Evolutionary conservation across 116 monocot species (phyloP).

Genomic region (Zostera marina): DNA sequence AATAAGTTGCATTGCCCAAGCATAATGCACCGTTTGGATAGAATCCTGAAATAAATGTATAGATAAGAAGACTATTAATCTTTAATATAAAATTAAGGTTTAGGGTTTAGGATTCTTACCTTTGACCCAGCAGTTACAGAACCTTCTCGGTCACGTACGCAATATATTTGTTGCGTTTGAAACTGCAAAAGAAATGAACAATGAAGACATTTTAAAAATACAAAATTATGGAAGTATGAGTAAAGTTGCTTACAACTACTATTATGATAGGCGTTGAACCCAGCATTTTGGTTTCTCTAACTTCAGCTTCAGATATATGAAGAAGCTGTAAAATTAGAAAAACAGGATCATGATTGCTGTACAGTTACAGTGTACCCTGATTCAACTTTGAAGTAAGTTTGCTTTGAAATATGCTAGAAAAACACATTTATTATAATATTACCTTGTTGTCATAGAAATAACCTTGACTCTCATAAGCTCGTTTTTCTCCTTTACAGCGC

Average conservation of each 20-base stretch:
- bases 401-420: not conserved
- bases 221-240: not conserved
- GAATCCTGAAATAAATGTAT: slow-evolving; percentile 36
- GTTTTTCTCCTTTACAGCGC: slow-evolving; percentile 71
- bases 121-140: slow-evolving; percentile 62
- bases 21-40: slow-evolving; percentile 71
- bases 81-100: not conserved
- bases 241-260: slow-evolving; percentile 39
- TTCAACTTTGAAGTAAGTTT: no score
- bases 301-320: slow-evolving; percentile 87
- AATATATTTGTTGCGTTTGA: slow-evolving; percentile 95
- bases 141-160: slow-evolving; percentile 68
- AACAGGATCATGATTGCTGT: not conserved
- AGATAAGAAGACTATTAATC: not conserved
- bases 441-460: slow-evolving; percentile 90
- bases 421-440: slow-evolving; percentile 1
- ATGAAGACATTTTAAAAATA: not conserved
- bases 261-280: slow-evolving; percentile 83
- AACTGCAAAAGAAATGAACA: slow-evolving; percentile 34
- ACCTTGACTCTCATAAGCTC: slow-evolving; percentile 63
- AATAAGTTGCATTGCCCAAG: slow-evolving; percentile 86
- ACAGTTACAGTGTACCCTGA: no score
- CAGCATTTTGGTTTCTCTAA: slow-evolving; percentile 95
- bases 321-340: slow-evolving; percentile 48
- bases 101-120: slow-evolving; percentile 20